Base-by-base conservation (phyloP, 768 basidiomycete genomes). In the Termitomyces sp. region DNA sequence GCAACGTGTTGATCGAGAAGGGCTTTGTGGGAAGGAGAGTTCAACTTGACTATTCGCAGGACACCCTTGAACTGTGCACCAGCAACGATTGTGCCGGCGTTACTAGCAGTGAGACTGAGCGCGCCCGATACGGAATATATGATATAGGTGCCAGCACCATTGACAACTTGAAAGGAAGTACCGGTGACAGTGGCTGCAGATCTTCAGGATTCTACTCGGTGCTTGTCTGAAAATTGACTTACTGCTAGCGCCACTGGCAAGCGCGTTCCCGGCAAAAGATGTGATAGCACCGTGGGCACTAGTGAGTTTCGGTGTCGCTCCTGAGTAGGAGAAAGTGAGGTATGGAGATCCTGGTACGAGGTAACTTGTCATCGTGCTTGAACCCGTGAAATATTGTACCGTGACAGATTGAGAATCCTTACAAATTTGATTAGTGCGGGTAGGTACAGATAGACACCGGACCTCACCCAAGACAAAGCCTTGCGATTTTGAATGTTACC, bases 341-440 rank as follows among this genome's bases (percentile, higher is more conserved):
- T 72, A 73, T 4, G 70, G 70, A 1, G 70, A 69, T 10, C 72
- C 72, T 7, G 71, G 71, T 1, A 71, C 66, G 42, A 70, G 56
- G 47, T 67, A 69, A 44, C 66, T 70, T 1, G 69, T 72, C 46
- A 71, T 60, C 25, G 68, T 68, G 48, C 67, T 69, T 17, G 65
- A 56, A 1, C 66, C 61, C 17, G 67, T 65, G 47, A 72, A 70
- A 55, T 71, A 72, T 56, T 72, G 70, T n/a, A 71, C 56, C 1
- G 72, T 73, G 56, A 73, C 68, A 2, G 62, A 64, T 67, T 72
- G 70, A 9, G 65, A 61, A 56, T 73, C 72, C 72, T 72, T 28
- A 23, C 0, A 52, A 25, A 54, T 39, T 23, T 28, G 28, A 41
- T 37, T 4, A 49, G 37, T 21, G 9, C 44, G 7, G 19, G 21